Evolutionary conservation across 768 basidiomycete genomes (phyloP), one percentile per base, ranked within the genome.

Genomic region (Podaxis carcinomalis): DNA sequence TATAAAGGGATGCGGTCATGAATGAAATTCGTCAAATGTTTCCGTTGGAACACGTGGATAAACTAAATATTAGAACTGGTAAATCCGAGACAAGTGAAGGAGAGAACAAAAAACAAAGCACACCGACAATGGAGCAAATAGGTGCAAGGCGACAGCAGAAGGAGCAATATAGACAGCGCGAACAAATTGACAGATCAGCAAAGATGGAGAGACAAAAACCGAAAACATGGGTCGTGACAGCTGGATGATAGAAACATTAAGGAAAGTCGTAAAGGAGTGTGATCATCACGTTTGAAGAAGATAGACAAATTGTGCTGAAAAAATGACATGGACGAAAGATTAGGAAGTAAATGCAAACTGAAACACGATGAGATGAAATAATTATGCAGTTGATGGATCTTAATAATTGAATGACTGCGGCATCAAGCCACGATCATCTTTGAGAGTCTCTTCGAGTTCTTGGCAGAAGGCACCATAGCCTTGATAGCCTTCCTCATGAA

Each of bases 401-500:
- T 35, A 36, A 28, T 35, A 42, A 2, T 46, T 23, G 21, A 32
- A 54, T 36, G 27, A 37, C 46, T 28, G 42, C 32, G 40, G 46
- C 59, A n/a, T 61, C 59, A 61, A 61, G 59, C 53, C 59, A 49
- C 59, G 32, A 61, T n/a, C 59, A 61, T 61, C 52, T 21, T 61
- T 1, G 59, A 61, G 23, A 49, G 53, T 55, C 59, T 53, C 59
- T 49, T 61, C 13, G 59, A n/a, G 25, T 37, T 52, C 42, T 47
- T 60, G 40, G 59, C 37, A 11, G 59, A 54, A 50, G 88, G 85
- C 61, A 87, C 88, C 70, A 92, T 86, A 3, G 89, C 86, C 72
- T 87, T 90, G 72, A 92, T 79, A 11, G 90, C 90, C 51, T 86
- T 86, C 40, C 84, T 82, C 59, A 92, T 83, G 59, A 85, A 76